Percentiles rank a stretch among this genome's conserved stretches.
phyloP scores from a whole-genome alignment of 176 grass and related monocot species.

The Thalia dealbata region DNA sequence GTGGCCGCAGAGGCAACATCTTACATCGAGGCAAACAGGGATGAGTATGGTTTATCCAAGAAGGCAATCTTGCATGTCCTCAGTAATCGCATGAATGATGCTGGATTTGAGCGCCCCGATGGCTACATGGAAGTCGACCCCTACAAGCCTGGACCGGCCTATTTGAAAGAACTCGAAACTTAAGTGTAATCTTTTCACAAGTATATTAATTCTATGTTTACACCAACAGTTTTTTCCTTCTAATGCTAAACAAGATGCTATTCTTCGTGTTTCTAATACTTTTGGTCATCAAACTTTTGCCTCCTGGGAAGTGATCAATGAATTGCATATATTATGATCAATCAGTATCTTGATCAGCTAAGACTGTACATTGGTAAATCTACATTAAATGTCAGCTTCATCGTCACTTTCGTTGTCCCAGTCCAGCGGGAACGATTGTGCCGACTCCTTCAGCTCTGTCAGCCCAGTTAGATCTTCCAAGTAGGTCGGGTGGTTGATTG shows the following conservation, averaged over 20 bases:
- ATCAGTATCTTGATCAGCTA: not conserved
- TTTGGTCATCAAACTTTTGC: not conserved
- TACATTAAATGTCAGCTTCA: conserved; percentile 18
- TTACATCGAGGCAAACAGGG: conserved; percentile 61
- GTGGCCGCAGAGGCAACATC: conserved; percentile 64
- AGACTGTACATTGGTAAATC: not conserved
- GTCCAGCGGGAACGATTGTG: conserved; percentile 36
- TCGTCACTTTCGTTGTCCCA: conserved; percentile 57
- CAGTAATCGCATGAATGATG: conserved; percentile 75
- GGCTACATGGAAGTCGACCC: conserved; percentile 66
- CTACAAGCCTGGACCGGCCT: conserved; percentile 59
- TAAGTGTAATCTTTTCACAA: not conserved
- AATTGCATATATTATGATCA: not conserved
- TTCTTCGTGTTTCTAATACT: not conserved
- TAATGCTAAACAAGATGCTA: too few species aligned
- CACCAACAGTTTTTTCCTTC: not conserved
- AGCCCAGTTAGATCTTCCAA: conserved; percentile 83
- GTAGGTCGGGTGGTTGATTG: conserved; percentile 85
- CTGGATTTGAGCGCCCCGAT: conserved; percentile 58
- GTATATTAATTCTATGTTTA: too few species aligned
- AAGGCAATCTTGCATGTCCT: conserved; percentile 71
- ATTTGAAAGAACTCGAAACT: conserved; percentile 37
- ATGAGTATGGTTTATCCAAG: conserved; percentile 74
- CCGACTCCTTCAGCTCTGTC: conserved; percentile 71
- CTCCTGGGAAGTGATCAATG: not conserved